These are phyloP conservation scores for Suhomyces bolitotheri DNA, from an alignment of 1,139 yeast genomes.

Conservation along the genomic window DNA sequence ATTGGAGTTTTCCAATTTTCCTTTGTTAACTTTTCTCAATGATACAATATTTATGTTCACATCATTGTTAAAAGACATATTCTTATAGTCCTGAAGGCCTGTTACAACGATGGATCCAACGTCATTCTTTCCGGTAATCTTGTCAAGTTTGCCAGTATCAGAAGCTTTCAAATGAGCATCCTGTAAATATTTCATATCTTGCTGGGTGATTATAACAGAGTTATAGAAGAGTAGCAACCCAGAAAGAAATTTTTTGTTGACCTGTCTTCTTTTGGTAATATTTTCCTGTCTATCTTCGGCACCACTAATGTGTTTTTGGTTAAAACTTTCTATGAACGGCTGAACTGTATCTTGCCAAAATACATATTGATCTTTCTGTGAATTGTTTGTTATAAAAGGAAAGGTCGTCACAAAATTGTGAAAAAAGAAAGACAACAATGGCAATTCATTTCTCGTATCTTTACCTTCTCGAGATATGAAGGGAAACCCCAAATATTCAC, in stretches of 20 bases:
- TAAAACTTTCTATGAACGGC: conserved; percentile 75
- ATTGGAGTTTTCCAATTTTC: background rate
- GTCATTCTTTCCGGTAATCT: conserved; percentile 18
- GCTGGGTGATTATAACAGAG: conserved; percentile 67
- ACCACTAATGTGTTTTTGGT: conserved; percentile 63
- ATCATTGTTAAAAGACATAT: conserved; percentile 54
- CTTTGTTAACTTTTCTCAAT: conserved; percentile 41
- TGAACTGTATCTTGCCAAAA: conserved; percentile 84
- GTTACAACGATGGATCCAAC: conserved; percentile 6
- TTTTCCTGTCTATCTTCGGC: conserved; percentile 72
- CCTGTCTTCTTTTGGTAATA: conserved; percentile 67
- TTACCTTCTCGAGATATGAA: conserved; percentile 36
- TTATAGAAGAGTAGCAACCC: conserved; percentile 68
- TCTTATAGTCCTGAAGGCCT: conserved; percentile 32
- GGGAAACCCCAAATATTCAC: conserved; percentile 73
- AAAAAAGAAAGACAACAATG: conserved; percentile 68
- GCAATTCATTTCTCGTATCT: conserved; percentile 25
- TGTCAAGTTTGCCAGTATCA: conserved; percentile 53
- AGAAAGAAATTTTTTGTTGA: conserved; percentile 59
- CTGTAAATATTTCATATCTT: conserved; percentile 54
- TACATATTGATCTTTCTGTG: conserved; percentile 46
- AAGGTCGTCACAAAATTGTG: conserved; percentile 61
- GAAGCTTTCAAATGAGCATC: conserved; percentile 52
- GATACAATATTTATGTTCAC: conserved; percentile 65
- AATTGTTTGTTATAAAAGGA: conserved; percentile 64